Base-by-base conservation (phyloP, 257 asterid species). In the Marsdenia floribunda region DNA sequence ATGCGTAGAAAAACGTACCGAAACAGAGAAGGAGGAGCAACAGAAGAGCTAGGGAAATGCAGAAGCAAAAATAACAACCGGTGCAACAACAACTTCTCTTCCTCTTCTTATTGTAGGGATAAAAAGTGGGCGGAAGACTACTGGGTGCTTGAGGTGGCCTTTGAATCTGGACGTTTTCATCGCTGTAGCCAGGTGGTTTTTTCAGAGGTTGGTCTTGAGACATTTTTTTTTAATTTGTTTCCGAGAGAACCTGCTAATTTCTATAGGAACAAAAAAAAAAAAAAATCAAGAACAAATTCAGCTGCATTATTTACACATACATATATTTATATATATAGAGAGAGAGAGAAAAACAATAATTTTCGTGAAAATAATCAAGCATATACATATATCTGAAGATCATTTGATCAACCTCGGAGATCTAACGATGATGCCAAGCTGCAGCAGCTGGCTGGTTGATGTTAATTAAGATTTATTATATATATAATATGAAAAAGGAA, bases 111-210 rank as follows among this genome's bases (percentile, higher is more conserved):
- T 46, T 60, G 11, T 47, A 63, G 0, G 70, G 35, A 24, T 73
- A 54, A 68, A 85, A 80, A 9, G 85, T 73, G n/a, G 89, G 87
- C 57, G 85, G 82, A n/a, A 70, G 81, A 35, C 2, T 15, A 15
- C 58, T 49, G 37, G 75, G 38, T n/a, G 72, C 73, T 55, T 75
- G 61, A 8, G 76, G 80, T 21, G 79, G 85, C 42, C 53, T 72
- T 49, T 24, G 83, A 70, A 55, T 15, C 14, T 81, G 83, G 1
- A 44, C 3, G 37, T 69, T 46, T 21, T 89, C 85, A 73, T 89
- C 91, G 73, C 82, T 72, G 69, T 76, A 89, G 11, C 90, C 91
- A 29, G 94, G 89, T 11, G 94, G 91, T 72, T 79, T 83, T 50
- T 59, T 84, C 16, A 89, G 85, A 2, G 89, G 86, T 72, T 73